phyloP scores from a whole-genome alignment of 1,284 basidiomycete genomes.

The Rugosomyces carneus region DNA sequence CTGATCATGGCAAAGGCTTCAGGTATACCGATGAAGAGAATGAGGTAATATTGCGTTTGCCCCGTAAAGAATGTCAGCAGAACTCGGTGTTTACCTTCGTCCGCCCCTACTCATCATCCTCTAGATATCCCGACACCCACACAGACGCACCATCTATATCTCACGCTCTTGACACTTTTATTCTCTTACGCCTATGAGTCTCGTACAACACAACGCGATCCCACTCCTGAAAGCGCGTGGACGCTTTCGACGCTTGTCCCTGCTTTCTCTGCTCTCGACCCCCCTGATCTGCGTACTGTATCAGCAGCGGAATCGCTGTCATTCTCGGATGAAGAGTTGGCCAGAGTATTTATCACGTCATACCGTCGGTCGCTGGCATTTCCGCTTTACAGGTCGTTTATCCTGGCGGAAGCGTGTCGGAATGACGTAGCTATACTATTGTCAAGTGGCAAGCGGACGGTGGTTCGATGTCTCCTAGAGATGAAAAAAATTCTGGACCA shows the following conservation, averaged over 20 bases:
- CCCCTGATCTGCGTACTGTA: conserved; percentile 30
- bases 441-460: conserved; percentile 49
- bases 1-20: conserved; percentile 28
- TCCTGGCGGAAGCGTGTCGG: conserved; percentile 59
- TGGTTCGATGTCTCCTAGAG: conserved; percentile 60
- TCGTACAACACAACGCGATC: conserved; percentile 66
- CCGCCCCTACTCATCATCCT: conserved; percentile 3
- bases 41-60: conserved; percentile 57
- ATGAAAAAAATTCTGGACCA: conserved; percentile 67
- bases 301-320: conserved; percentile 18
- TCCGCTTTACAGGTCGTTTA: conserved; percentile 72
- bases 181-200: conserved; percentile 74
- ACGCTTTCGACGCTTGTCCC: conserved; percentile 66
- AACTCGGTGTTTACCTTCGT: conserved; percentile 1
- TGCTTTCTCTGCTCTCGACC: conserved; percentile 72
- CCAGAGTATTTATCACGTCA: conserved; percentile 46
- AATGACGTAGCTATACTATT: conserved; percentile 57
- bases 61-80: conserved; percentile 69
- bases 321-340: conserved; percentile 44
- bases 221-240: conserved; percentile 80
- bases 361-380: conserved; percentile 70
- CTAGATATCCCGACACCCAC: conserved; percentile 51
- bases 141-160: conserved; percentile 57
- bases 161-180: conserved; percentile 61
- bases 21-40: conserved; percentile 70